Base-by-base conservation (phyloP, 495 filamentous ascomycete genomes). In the Cercophora scortea region DNA sequence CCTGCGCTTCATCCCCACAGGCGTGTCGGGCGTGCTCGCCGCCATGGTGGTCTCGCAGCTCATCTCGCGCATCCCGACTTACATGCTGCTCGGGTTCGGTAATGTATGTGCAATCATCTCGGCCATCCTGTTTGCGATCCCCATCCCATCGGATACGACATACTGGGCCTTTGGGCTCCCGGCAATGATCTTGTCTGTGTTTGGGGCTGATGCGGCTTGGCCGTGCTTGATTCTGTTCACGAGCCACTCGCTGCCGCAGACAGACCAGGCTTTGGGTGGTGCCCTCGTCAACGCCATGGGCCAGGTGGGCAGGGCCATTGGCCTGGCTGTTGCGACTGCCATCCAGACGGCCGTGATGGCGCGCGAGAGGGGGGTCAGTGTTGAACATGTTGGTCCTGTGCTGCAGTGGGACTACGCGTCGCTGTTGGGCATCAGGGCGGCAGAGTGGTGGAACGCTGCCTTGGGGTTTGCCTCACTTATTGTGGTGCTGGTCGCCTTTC, bases 101-200 rank as follows among this genome's bases (percentile, higher is more conserved):
- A 79, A 76, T 50, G 5, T 67, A 8, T 71, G 69, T 47, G 64
- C 79, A 33, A 63, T 71, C 19, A 49, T 82, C 39, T 59, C 80
- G 5, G 71, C 70, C 42, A 56, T 83, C 32, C 62, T 84, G 38
- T 82, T 83, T 54, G 74, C 81, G 8, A 61, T 78, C 13, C 79
- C 80, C 6, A 79, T 84, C 49, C 72, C 78, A 0, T 60, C 71
- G 1, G 52, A 64, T 18, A 79, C 77, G 0, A 74, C 63, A 0
- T 85, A 84, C 61, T 85, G 79, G 67, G 82, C 82, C 3, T 82
- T 75, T 50, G 77, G 71, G 0, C 70, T 85, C 16, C 74, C 73
- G 11, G 79, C 81, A 3, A 83, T 85, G 71, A 47, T 75, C 4
- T 62, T 85, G 7, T 71, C 74, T 12, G 80, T 82, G 8, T 73